Conservation (phyloP, 1,284 basidiomycete species). For the Microbotryum saponariae region DNA sequence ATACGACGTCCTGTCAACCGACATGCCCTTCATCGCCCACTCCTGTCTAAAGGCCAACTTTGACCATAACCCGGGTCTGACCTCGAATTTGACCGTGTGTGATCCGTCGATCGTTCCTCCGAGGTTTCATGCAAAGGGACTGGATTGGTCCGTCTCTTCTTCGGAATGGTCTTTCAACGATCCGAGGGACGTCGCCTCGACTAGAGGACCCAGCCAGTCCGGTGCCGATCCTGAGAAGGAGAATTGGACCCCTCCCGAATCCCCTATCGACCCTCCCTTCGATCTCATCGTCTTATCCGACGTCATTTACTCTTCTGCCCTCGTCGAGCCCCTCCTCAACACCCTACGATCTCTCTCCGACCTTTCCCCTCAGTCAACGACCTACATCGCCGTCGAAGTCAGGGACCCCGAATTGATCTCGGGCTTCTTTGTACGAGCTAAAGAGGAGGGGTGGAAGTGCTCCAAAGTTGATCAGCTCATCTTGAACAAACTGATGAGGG, state of each 20-base stretch:
- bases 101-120: too few species aligned
- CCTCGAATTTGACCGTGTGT: too few species aligned
- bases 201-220: neutral
- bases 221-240: neutral
- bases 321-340: constrained; percentile 62
- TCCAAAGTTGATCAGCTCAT: constrained; percentile 56
- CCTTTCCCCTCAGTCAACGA: constrained; percentile 45
- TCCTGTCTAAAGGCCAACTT: constrained; percentile 63
- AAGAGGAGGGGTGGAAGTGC: constrained; percentile 49
- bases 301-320: constrained; percentile 63
- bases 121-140: constrained; percentile 18
- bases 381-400: constrained; percentile 68
- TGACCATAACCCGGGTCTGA: constrained; percentile 43
- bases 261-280: constrained; percentile 46
- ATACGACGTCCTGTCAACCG: constrained; percentile 71
- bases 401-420: constrained; percentile 64
- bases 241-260: neutral
- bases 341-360: constrained; percentile 54
- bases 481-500: constrained; percentile 46
- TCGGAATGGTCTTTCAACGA: neutral
- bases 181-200: constrained; percentile 51
- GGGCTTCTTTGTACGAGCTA: constrained; percentile 51
- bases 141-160: constrained; percentile 48
- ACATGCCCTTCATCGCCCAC: constrained; percentile 60
- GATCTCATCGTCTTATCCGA: constrained; percentile 78